Evolutionary conservation across 2,329 filamentous ascomycete genomes (phyloP), one percentile per base, ranked within the genome.

Genomic region (Pseudocercospora eumusae): DNA sequence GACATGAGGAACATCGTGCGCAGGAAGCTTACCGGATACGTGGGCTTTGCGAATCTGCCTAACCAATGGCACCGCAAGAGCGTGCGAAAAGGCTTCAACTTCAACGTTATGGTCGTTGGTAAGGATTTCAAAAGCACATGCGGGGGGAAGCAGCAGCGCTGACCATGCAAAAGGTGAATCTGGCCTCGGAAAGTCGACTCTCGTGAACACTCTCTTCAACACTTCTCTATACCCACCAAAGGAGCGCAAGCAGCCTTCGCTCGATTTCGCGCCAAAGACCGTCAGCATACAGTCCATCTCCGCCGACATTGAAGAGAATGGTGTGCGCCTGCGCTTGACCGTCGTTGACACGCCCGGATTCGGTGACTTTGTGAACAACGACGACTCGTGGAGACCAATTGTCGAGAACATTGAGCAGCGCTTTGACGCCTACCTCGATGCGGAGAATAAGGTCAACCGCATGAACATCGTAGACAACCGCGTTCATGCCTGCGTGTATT

Each of bases 11-110:
- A 99, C 84, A 96, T 99, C 78, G 93, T 99, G 73, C 91, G 95
- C 80, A 88, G 95, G 80, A 99, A 99, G 85, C 84, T 99, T 76
- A 98, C 95, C 56, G 95, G 95, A 75, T 99, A 98, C 74, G 95
- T 99, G 74, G 95, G 95, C 69, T 99, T 99, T 76, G 95, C 95
- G 79, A 99, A 99, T 79, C 82, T 99, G 76, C 95, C 95, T 68
- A 99, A 99, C 83, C 95, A 99, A 82, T 99, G 95, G 95, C 95
- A 99, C 84, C 93, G 95, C 80, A 99, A 99, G 89, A 97, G 93
- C 87, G 95, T 99, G 75, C 92, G 95, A 77, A 99, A 99, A 82
- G 95, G 95, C 66, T 99, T 99, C 87, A 99, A 98, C 86, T 99
- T 99, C 86, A 99, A 99, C 78, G 95, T 99, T 71, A 99, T 99